Evolutionary conservation across 768 basidiomycete species (phyloP).

Genomic region (Polyporus arcularius): DNA sequence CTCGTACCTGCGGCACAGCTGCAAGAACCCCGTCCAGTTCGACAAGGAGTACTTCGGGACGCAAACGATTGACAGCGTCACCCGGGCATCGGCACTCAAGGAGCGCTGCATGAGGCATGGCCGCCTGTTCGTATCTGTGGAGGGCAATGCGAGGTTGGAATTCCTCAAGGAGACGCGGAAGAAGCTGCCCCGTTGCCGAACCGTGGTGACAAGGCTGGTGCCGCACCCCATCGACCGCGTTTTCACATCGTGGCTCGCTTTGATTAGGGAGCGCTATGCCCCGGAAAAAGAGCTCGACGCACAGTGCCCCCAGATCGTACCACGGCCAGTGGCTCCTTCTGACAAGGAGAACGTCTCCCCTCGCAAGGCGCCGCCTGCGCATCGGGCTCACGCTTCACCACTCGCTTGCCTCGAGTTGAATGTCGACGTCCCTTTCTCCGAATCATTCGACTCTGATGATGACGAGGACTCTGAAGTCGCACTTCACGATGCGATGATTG

Average conservation of each 20-base stretch:
- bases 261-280: no score
- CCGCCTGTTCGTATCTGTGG: background rate
- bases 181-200: no score
- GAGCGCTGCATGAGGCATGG: background rate
- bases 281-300: no score
- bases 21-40: background rate
- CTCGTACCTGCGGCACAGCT: background rate
- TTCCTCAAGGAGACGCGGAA: background rate
- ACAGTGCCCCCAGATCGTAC: no score
- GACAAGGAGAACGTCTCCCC: background rate
- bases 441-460: no score
- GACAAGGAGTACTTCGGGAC: slow-evolving; percentile 2
- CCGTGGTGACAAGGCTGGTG: no score
- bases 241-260: no score
- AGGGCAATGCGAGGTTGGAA: background rate
- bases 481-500: background rate
- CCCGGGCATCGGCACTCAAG: background rate
- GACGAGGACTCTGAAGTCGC: background rate
- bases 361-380: no score
- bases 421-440: no score
- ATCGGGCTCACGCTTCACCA: no score
- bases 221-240: no score
- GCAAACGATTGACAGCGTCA: background rate
- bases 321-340: background rate
- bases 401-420: no score